Conservation (phyloP, 106 monocot species). For the Dendrobium officinale region DNA sequence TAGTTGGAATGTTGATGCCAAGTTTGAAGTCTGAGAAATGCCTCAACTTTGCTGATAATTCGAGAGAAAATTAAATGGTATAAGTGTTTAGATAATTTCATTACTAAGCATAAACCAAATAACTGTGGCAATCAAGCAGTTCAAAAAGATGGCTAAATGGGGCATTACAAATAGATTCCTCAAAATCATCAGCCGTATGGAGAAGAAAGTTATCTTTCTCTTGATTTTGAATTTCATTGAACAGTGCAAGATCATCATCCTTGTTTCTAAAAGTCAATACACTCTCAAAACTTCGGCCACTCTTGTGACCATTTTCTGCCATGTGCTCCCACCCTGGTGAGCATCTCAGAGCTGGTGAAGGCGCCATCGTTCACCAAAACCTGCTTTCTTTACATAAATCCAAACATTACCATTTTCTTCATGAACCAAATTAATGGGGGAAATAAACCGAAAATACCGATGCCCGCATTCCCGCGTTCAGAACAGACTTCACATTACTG, state of each 20-base stretch:
- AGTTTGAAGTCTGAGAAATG: slow-evolving; percentile 55
- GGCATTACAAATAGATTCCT: slow-evolving; percentile 70
- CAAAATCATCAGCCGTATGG: slow-evolving; percentile 70
- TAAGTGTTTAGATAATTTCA: neutral
- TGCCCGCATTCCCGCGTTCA: neutral
- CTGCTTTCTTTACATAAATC: neutral
- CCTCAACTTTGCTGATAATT: slow-evolving; percentile 54
- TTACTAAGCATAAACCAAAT: neutral
- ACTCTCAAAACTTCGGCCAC: slow-evolving; percentile 59
- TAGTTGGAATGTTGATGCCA: slow-evolving; percentile 36
- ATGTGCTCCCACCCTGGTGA: slow-evolving; percentile 48
- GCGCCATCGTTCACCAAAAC: slow-evolving; percentile 59
- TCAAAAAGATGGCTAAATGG: slow-evolving; percentile 3
- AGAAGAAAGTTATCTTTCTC: slow-evolving; percentile 80
- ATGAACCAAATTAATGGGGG: neutral
- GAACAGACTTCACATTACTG: neutral
- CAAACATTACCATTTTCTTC: neutral
- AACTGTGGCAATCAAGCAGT: neutral
- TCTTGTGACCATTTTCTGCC: slow-evolving; percentile 43
- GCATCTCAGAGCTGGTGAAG: slow-evolving; percentile 54
- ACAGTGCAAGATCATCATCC: slow-evolving; percentile 82
- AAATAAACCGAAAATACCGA: neutral
- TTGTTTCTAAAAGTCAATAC: slow-evolving; percentile 32
- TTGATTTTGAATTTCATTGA: slow-evolving; percentile 68
- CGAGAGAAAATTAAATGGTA: neutral